Conservation (phyloP, 371 early-diverging fungal species). For the Mucor velutinosus region DNA sequence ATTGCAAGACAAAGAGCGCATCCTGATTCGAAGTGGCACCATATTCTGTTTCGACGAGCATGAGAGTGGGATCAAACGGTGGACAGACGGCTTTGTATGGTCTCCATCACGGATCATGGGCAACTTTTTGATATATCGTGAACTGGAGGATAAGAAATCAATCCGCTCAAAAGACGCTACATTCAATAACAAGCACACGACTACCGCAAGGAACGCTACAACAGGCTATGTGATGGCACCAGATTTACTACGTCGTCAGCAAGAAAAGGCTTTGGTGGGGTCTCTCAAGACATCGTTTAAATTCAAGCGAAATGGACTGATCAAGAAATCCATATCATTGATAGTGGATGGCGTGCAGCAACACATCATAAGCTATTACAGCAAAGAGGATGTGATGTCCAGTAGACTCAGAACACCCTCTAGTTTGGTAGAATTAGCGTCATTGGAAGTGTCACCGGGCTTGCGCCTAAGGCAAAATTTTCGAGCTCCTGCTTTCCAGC, state of each 20-base stretch:
- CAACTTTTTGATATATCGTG: conserved; percentile 60
- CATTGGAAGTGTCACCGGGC: conserved; percentile 48
- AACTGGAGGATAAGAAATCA: conserved; percentile 46
- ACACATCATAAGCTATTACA: conserved; percentile 82
- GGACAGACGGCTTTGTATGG: conserved; percentile 72
- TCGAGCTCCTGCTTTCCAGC: conserved; percentile 30
- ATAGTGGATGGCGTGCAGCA: conserved; percentile 69
- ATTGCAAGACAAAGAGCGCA: conserved; percentile 62
- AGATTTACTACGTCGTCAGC: conserved; percentile 15
- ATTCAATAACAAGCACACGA: not conserved
- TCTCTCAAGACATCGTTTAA: conserved; percentile 55
- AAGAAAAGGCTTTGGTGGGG: conserved; percentile 51
- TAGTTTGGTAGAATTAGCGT: conserved; percentile 38
- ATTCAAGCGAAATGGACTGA: conserved; percentile 75
- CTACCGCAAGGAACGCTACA: not conserved
- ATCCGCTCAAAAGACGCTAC: conserved; percentile 1
- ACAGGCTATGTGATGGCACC: conserved; percentile 8
- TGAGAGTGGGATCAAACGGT: conserved; percentile 68
- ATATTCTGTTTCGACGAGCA: conserved; percentile 74
- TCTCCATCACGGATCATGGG: conserved; percentile 63
- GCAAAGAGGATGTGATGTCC: conserved; percentile 66
- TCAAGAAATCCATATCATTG: conserved; percentile 82
- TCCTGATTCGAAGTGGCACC: conserved; percentile 61
- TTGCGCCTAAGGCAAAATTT: conserved; percentile 48
- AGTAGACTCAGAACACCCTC: conserved; percentile 52